Conservation (phyloP, 352 stramenopile species). For the Pythium aquatile region DNA sequence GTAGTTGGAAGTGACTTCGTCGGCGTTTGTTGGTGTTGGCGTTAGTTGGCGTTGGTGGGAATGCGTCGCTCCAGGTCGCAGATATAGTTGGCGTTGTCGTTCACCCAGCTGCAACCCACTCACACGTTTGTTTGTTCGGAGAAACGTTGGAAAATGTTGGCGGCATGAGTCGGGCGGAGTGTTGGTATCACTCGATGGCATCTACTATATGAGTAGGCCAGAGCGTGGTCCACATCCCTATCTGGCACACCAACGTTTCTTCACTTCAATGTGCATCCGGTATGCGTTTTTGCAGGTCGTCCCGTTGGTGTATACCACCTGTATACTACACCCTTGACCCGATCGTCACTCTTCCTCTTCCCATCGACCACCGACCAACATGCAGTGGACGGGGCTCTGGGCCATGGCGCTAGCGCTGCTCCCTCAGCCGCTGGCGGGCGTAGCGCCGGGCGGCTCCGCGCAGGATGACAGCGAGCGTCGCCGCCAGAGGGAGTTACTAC, state of each 20-base stretch:
- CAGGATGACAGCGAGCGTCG: constrained; percentile 48
- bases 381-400: constrained; percentile 45
- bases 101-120: neutral
- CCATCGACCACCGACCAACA: neutral
- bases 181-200: too few species aligned
- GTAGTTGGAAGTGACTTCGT: neutral
- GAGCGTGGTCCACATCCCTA: too few species aligned
- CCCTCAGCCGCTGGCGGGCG: constrained; percentile 39
- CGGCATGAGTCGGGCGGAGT: neutral
- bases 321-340: constrained; percentile 10
- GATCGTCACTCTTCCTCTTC: constrained; percentile 10
- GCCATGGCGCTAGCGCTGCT: constrained; percentile 50
- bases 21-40: neutral
- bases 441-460: constrained; percentile 8
- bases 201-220: too few species aligned
- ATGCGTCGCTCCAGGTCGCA: neutral
- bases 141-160: neutral
- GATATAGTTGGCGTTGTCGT: neutral
- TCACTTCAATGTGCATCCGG: too few species aligned
- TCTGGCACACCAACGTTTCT: too few species aligned
- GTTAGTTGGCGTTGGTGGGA: neutral
- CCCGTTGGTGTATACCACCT: constrained; percentile 3
- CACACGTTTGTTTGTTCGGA: too few species aligned
- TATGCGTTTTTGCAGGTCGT: neutral
- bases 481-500: constrained; percentile 44